phyloP scores from a whole-genome alignment of 2,329 filamentous ascomycete genomes.

The Fusarium sp. region DNA sequence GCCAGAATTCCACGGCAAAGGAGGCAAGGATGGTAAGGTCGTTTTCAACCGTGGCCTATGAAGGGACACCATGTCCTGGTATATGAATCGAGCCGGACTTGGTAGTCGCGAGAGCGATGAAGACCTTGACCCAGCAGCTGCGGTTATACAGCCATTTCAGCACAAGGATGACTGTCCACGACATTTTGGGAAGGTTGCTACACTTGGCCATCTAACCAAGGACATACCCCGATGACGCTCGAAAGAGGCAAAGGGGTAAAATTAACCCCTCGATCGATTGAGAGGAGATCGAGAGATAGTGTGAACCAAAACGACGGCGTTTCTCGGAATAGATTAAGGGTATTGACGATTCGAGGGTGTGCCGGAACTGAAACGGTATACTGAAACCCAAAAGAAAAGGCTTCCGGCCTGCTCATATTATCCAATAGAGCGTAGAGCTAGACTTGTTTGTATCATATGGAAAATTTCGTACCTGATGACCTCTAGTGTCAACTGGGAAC shows the following conservation, averaged over 20 bases:
- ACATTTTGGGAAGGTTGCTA: not conserved
- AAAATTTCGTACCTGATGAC: not conserved
- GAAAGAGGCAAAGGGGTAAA: not conserved
- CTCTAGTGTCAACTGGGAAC: not conserved
- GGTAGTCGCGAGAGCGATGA: conserved; percentile 3
- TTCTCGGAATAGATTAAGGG: conserved; percentile 22
- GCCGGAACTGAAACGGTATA: conserved; percentile 15
- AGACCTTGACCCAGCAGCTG: not conserved
- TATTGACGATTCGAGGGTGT: conserved; percentile 17
- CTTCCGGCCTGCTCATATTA: conserved; percentile 1
- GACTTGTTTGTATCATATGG: conserved; percentile 13
- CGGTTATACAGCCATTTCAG: not conserved
- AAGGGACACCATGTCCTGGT: conserved; percentile 24
- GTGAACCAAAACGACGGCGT: conserved; percentile 24
- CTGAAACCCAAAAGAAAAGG: not conserved
- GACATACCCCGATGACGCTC: not conserved
- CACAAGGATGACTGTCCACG: not conserved
- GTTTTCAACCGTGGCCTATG: conserved; percentile 97
- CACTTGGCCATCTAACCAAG: conserved; percentile 1
- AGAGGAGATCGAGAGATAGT: conserved; percentile 3
- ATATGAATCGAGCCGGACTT: not conserved
- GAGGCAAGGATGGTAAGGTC: conserved; percentile 84
- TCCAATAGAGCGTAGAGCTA: conserved; percentile 32
- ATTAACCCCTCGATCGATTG: not conserved
- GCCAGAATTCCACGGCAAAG: conserved; percentile 85